Conservation (phyloP, 1,284 basidiomycete species). For the Tilletia horrida region DNA sequence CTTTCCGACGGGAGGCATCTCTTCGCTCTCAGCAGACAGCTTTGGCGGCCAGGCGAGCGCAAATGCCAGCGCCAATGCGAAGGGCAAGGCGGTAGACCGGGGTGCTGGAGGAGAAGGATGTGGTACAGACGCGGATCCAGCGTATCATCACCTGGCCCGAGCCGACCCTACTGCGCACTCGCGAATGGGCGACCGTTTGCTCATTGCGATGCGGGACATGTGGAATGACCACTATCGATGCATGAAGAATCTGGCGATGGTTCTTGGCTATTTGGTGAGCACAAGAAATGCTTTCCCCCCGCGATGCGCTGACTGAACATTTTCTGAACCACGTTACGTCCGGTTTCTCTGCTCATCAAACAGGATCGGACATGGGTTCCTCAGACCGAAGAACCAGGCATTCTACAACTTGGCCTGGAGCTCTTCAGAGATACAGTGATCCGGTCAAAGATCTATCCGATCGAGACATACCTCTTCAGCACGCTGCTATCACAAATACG, state of each 20-base stretch:
- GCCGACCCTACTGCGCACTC: conserved; percentile 47
- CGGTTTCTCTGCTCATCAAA: no score
- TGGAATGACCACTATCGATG: conserved; percentile 93
- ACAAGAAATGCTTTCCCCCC: background rate
- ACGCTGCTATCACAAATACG: conserved; percentile 83
- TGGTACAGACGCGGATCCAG: background rate
- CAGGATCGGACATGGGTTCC: conserved; percentile 52
- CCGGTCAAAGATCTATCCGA: conserved; percentile 64
- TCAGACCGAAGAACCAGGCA: conserved; percentile 57
- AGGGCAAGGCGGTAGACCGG: conserved; percentile 31
- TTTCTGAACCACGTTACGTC: no score
- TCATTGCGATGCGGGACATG: conserved; percentile 77
- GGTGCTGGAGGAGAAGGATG: background rate
- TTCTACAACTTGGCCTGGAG: conserved; percentile 76
- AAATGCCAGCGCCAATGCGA: conserved; percentile 21
- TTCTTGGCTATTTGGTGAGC: conserved; percentile 91
- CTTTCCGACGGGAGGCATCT: conserved; percentile 66
- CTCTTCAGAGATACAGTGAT: conserved; percentile 79
- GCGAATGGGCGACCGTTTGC: conserved; percentile 73
- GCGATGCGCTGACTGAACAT: background rate
- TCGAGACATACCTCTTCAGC: conserved; percentile 75
- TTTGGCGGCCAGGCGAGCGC: conserved; percentile 57
- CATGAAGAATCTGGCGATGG: conserved; percentile 83
- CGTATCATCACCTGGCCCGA: conserved; percentile 22
- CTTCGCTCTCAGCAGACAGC: conserved; percentile 44